phyloP scores from a whole-genome alignment of 805 yeast species.

The Candida pseudoglaebosa region DNA sequence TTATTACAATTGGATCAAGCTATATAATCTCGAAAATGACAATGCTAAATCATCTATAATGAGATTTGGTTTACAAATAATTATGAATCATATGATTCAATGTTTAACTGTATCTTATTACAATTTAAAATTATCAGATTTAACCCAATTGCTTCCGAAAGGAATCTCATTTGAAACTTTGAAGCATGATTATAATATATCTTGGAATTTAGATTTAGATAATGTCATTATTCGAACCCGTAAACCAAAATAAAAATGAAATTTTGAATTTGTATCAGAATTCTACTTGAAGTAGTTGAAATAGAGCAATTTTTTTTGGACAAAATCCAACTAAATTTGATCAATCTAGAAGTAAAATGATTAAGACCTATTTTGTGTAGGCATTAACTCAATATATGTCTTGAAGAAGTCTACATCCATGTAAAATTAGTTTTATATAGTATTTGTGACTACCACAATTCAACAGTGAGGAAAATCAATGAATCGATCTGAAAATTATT shows the following conservation, averaged over 20 bases:
- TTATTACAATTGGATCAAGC: constrained; percentile 25
- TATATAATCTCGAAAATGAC: constrained; percentile 31
- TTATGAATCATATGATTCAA: constrained; percentile 27
- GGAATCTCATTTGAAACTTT: constrained; percentile 19
- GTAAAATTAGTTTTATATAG: not conserved
- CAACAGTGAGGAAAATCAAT: not conserved
- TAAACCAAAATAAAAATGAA: no score
- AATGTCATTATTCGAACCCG: constrained; percentile 23
- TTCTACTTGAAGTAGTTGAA: no score
- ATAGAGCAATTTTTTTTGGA: no score
- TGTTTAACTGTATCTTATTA: constrained; percentile 32
- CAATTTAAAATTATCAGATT: constrained; percentile 24
- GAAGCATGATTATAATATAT: constrained; percentile 13
- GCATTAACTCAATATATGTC: no score
- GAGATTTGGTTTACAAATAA: constrained; percentile 37
- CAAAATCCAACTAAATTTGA: no score
- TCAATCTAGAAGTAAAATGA: no score
- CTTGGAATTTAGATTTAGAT: constrained; percentile 30
- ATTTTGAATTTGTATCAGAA: no score
- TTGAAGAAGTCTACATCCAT: no score
- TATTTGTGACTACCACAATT: not conserved
- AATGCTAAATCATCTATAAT: constrained; percentile 32
- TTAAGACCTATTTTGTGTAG: no score
- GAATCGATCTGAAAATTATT: not conserved
- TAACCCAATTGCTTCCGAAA: constrained; percentile 27